A percentile compares a stretch with the other conserved stretches of the same genome.
phyloP scores from a whole-genome alignment of 225 moss, liverwort and hornwort species.

The Rhytidiadelphus loreus region DNA sequence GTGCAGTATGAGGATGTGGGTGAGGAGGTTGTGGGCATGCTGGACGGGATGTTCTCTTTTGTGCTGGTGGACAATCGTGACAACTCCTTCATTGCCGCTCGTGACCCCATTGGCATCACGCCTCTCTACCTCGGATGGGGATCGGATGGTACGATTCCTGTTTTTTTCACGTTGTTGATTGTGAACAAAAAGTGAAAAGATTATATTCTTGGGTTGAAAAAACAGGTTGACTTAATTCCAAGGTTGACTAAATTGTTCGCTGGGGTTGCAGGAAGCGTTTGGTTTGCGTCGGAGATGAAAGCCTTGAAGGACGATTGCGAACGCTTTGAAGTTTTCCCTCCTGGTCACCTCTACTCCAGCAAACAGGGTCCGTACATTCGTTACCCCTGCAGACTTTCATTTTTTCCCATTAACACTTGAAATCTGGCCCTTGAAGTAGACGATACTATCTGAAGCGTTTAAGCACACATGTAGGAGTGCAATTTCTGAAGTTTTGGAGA shows the following conservation, averaged over 20 bases:
- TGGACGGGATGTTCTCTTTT: conserved; percentile 91
- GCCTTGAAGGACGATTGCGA: conserved; percentile 73
- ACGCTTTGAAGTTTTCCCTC: conserved; percentile 67
- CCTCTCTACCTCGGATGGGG: conserved; percentile 88
- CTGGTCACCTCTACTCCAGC: conserved; percentile 85
- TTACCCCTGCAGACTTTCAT: neutral
- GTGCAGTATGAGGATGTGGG: conserved; percentile 73
- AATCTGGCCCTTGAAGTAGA: neutral
- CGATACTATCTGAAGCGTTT: neutral
- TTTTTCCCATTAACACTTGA: neutral
- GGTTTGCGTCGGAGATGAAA: conserved; percentile 92
- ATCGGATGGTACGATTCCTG: conserved; percentile 32
- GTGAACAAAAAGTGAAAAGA: neutral
- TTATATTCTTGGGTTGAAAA: neutral
- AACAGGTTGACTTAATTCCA: neutral
- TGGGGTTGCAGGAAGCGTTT: conserved; percentile 42
- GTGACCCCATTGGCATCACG: conserved; percentile 83
- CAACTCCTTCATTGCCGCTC: conserved; percentile 79
- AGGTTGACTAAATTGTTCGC: neutral
- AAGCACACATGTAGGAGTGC: no score
- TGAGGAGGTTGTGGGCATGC: conserved; percentile 56
- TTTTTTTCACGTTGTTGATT: neutral
- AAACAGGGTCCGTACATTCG: conserved; percentile 26
- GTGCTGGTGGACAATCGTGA: conserved; percentile 76
- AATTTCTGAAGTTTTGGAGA: neutral